Evolutionary conservation across 305 asterid species (phyloP).

Genomic region (Solanum hybrid): DNA sequence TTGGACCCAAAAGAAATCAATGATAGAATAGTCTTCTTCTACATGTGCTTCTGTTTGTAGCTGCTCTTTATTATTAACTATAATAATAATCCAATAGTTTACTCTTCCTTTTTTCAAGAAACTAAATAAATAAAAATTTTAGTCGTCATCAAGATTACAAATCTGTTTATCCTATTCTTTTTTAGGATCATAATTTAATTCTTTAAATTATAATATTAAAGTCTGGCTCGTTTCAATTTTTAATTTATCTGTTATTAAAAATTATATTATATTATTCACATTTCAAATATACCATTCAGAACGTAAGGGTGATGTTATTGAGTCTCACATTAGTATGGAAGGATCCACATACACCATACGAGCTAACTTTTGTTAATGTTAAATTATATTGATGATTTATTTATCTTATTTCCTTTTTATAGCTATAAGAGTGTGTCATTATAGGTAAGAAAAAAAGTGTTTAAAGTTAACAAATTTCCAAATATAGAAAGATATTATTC

Average conservation of each 20-base stretch:
- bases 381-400: not conserved
- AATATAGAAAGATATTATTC: not conserved
- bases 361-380: not conserved
- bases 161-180: not conserved
- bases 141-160: not conserved
- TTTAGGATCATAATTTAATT: not conserved
- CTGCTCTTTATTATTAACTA: not conserved
- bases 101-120: not conserved
- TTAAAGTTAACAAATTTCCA: not conserved
- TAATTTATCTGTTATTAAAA: not conserved
- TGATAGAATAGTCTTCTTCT: slow-evolving; percentile 3
- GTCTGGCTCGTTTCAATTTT: not conserved
- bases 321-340: not conserved
- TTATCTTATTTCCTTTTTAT: not conserved
- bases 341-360: not conserved
- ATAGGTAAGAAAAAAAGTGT: not conserved
- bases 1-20: slow-evolving; percentile 1
- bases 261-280: not conserved
- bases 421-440: not conserved
- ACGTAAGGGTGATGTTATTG: not conserved
- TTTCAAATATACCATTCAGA: not conserved
- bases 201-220: not conserved
- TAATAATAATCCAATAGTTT: not conserved
- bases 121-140: not conserved
- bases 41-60: slow-evolving; percentile 6